Evolutionary conservation across 768 basidiomycete genomes (phyloP).

Genomic region (Mycena belliarum): DNA sequence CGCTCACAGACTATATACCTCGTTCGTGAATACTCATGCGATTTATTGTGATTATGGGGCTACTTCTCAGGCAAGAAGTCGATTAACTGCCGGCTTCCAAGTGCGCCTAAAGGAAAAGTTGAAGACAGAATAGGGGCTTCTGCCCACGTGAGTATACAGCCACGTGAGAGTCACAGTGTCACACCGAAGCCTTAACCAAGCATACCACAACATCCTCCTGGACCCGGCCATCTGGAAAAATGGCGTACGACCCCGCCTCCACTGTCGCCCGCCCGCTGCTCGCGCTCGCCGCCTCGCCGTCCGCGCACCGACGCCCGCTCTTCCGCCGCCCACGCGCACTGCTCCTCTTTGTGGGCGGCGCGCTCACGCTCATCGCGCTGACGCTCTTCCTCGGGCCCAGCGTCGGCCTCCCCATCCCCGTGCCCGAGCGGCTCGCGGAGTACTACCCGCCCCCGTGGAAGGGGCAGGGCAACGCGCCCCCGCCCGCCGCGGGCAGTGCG

Average conservation of each 20-base stretch:
- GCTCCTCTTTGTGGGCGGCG: background rate
- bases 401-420: background rate
- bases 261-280: conserved; percentile 2
- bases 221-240: too few species aligned
- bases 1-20: too few species aligned
- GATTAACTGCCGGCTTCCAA: too few species aligned
- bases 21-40: too few species aligned
- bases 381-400: background rate
- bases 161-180: too few species aligned
- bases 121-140: too few species aligned
- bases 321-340: background rate
- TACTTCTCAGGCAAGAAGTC: too few species aligned
- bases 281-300: background rate
- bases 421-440: background rate
- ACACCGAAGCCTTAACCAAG: too few species aligned
- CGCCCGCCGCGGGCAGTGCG: background rate
- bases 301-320: background rate
- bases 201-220: too few species aligned
- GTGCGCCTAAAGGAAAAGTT: too few species aligned
- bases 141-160: too few species aligned
- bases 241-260: background rate
- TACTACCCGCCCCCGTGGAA: background rate
- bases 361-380: background rate
- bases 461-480: background rate
- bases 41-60: too few species aligned